These are phyloP conservation scores for Ophiostoma quercus DNA, from an alignment of 2,329 filamentous ascomycete species.

Conservation along the genomic window DNA sequence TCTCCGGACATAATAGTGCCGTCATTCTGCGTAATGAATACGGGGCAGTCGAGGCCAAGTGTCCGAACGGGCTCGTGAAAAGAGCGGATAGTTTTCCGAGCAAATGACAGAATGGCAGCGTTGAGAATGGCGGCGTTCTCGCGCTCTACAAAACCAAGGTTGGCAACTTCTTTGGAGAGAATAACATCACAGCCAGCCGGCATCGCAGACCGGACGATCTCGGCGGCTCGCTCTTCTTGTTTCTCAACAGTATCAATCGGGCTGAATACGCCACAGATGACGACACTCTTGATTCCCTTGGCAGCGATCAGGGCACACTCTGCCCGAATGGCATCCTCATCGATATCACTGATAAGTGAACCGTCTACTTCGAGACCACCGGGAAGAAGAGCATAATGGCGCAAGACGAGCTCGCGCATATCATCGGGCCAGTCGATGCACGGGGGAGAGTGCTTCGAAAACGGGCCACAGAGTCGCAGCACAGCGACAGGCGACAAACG, in stretches of 20 bases:
- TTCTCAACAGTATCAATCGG: constrained; percentile 46
- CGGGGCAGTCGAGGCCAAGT: background rate
- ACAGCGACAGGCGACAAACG: constrained; percentile 49
- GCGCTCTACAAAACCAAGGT: constrained; percentile 52
- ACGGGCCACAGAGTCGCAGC: constrained; percentile 50
- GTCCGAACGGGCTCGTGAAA: constrained; percentile 42
- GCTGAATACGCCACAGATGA: constrained; percentile 48
- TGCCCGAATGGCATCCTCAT: constrained; percentile 38
- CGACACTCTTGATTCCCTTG: constrained; percentile 44
- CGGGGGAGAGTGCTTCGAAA: constrained; percentile 46
- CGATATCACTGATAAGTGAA: constrained; percentile 41
- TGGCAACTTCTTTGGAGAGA: constrained; percentile 49
- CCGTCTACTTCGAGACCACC: constrained; percentile 52
- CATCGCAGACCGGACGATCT: constrained; percentile 39
- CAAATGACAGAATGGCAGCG: constrained; percentile 55
- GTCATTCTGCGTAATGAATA: background rate
- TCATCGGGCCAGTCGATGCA: constrained; percentile 51
- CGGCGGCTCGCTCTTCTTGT: constrained; percentile 46
- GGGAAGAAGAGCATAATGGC: constrained; percentile 42
- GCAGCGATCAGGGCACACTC: constrained; percentile 39
- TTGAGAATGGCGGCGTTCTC: constrained; percentile 63
- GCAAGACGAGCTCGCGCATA: constrained; percentile 44
- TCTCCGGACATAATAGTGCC: constrained; percentile 40
- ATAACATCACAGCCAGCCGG: constrained; percentile 42
- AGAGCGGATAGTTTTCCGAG: constrained; percentile 50